phyloP scores from a whole-genome alignment of 495 filamentous ascomycete genomes.

The Cercophora samala region DNA sequence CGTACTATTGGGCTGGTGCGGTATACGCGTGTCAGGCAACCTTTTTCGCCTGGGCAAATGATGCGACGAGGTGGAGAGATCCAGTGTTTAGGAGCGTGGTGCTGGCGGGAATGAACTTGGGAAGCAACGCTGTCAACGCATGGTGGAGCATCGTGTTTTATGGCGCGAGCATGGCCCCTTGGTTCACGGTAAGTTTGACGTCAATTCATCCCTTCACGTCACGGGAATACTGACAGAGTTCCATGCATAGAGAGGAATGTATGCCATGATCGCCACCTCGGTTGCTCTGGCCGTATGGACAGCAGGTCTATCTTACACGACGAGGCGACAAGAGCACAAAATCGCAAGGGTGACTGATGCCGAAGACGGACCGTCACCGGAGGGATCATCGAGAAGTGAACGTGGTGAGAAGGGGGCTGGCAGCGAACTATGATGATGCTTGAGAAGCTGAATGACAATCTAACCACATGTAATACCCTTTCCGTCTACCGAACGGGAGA shows the following conservation, averaged over 20 bases:
- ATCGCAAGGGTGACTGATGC: too few relatives aligned
- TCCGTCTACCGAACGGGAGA: too few relatives aligned
- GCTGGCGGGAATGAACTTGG: slow-evolving; percentile 58
- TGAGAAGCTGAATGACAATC: not conserved
- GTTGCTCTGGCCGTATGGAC: slow-evolving; percentile 53
- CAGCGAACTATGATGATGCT: not conserved
- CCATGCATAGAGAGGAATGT: slow-evolving; percentile 52
- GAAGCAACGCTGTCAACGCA: slow-evolving; percentile 55
- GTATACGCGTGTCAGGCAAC: slow-evolving; percentile 60
- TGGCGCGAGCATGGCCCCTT: slow-evolving; percentile 54
- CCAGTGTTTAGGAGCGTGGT: slow-evolving; percentile 47
- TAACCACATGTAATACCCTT: not conserved
- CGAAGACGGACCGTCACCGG: too few relatives aligned
- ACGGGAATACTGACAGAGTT: slow-evolving; percentile 16
- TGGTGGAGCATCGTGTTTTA: slow-evolving; percentile 68
- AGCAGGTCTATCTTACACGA: slow-evolving; percentile 42
- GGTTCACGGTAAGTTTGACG: slow-evolving; percentile 47
- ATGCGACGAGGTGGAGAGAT: slow-evolving; percentile 49
- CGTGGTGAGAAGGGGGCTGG: not conserved
- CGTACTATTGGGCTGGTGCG: slow-evolving; percentile 55
- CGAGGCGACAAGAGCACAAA: slow-evolving; percentile 14
- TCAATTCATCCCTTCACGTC: not conserved
- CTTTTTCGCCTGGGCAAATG: slow-evolving; percentile 62
- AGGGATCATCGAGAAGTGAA: not conserved
- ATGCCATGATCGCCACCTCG: slow-evolving; percentile 56